Evolutionary conservation across 2,329 filamentous ascomycete genomes (phyloP).

Genomic region (Lachnellula willkommii): DNA sequence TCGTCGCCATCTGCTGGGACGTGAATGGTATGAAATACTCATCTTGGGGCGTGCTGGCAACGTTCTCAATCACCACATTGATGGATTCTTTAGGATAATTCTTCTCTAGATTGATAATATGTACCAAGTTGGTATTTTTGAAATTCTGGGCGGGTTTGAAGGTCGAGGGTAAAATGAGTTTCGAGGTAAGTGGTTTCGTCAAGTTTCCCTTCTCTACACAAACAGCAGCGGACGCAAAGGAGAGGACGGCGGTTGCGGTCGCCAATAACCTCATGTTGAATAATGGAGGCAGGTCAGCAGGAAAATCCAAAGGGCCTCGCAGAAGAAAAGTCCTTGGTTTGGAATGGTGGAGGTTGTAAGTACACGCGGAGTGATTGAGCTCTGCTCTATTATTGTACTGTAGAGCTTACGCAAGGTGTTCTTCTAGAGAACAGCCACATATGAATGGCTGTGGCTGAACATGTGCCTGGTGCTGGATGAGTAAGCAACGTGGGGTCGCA

Average conservation of each 20-base stretch:
- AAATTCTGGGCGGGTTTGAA: constrained; percentile 89
- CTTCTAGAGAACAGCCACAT: constrained; percentile 12
- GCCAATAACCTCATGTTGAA: constrained; percentile 33
- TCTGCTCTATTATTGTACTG: constrained; percentile 4
- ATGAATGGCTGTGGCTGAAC: background rate
- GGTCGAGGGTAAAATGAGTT: constrained; percentile 53
- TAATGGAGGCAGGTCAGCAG: constrained; percentile 17
- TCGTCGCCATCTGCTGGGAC: constrained; percentile 63
- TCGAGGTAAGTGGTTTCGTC: constrained; percentile 44
- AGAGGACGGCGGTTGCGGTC: constrained; percentile 53
- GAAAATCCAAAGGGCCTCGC: constrained; percentile 8
- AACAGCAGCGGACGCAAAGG: constrained; percentile 38
- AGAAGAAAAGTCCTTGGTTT: constrained; percentile 4
- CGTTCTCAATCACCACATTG: constrained; percentile 92
- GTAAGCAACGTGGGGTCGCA: background rate
- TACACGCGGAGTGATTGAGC: constrained; percentile 5
- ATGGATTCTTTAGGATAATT: constrained; percentile 83
- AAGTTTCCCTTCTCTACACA: constrained; percentile 26
- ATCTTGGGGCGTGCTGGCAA: constrained; percentile 69
- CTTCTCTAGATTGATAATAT: constrained; percentile 89
- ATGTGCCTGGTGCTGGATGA: too few species aligned
- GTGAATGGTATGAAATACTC: constrained; percentile 92
- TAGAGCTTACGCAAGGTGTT: constrained; percentile 26
- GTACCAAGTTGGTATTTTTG: constrained; percentile 87
- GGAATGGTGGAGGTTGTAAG: constrained; percentile 6